Percentiles rank a stretch among this genome's conserved stretches.
Evolutionary conservation across 345 rosid genomes (phyloP).

Genomic region (Aquilaria malaccensis): DNA sequence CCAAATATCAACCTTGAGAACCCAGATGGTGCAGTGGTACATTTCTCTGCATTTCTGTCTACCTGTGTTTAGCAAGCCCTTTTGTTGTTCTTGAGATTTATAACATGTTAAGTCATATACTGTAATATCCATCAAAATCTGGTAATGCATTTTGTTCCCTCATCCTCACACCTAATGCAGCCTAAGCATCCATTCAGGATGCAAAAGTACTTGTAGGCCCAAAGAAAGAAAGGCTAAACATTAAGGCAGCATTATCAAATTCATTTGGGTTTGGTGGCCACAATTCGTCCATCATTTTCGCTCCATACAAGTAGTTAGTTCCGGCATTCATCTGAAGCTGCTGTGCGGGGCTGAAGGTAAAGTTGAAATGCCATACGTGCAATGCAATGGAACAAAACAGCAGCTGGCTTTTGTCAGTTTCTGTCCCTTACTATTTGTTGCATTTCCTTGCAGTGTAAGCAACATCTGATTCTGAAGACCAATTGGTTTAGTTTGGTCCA

Average conservation of each 20-base stretch:
- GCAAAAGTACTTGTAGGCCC: conserved; percentile 65
- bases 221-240: conserved; percentile 69
- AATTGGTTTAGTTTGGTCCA: too few species aligned
- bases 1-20: conserved; percentile 87
- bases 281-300: conserved; percentile 89
- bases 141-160: neutral
- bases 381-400: too few species aligned
- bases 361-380: too few species aligned
- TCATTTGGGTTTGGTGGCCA: conserved; percentile 97
- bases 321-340: conserved; percentile 4
- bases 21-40: conserved; percentile 80
- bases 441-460: too few species aligned
- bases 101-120: neutral
- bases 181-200: conserved; percentile 40
- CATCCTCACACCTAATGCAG: conserved; percentile 1
- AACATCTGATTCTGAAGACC: too few species aligned
- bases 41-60: conserved; percentile 6
- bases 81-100: neutral
- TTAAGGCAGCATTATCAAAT: conserved; percentile 83
- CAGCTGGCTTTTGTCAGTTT: too few species aligned
- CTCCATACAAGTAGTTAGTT: conserved; percentile 60
- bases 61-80: neutral
- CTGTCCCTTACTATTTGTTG: too few species aligned
- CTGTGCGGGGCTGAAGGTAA: conserved; percentile 11
- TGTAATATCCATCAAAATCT: neutral